Percentiles rank a stretch among this genome's conserved stretches.
These are phyloP conservation scores for Hypholoma fasciculare DNA, from an alignment of 768 basidiomycete species.

Conservation along the genomic window DNA sequence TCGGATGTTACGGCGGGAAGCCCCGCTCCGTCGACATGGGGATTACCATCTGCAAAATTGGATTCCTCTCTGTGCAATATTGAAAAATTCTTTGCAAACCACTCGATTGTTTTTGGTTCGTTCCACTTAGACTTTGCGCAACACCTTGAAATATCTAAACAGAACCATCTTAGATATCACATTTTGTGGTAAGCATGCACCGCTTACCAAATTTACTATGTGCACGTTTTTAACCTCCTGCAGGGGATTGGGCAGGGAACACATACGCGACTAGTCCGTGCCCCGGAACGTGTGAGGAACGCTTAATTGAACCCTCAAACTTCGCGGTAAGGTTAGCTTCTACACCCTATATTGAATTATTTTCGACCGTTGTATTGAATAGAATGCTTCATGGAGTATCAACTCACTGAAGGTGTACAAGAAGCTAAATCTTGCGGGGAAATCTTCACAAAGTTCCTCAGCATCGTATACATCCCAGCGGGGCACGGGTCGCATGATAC, in stretches of 20 bases:
- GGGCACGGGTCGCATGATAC: neutral
- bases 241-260: slow-evolving; percentile 86
- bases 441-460: neutral
- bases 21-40: slow-evolving; percentile 72
- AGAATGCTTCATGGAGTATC: slow-evolving; percentile 85
- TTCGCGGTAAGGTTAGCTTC: slow-evolving; percentile 56
- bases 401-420: slow-evolving; percentile 77
- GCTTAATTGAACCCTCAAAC: slow-evolving; percentile 66
- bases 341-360: neutral
- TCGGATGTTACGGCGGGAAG: slow-evolving; percentile 59
- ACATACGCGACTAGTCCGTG: slow-evolving; percentile 73
- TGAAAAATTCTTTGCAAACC: slow-evolving; percentile 59
- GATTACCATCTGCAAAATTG: slow-evolving; percentile 62
- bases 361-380: neutral
- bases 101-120: slow-evolving; percentile 76
- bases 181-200: slow-evolving; percentile 61
- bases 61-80: slow-evolving; percentile 57
- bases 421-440: slow-evolving; percentile 44
- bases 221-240: neutral
- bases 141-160: slow-evolving; percentile 1
- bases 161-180: slow-evolving; percentile 62
- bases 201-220: neutral
- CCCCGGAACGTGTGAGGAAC: slow-evolving; percentile 69
- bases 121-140: slow-evolving; percentile 28
- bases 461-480: neutral